phyloP scores from a whole-genome alignment of 2,329 filamentous ascomycete species.

The Colletotrichum sp. region DNA sequence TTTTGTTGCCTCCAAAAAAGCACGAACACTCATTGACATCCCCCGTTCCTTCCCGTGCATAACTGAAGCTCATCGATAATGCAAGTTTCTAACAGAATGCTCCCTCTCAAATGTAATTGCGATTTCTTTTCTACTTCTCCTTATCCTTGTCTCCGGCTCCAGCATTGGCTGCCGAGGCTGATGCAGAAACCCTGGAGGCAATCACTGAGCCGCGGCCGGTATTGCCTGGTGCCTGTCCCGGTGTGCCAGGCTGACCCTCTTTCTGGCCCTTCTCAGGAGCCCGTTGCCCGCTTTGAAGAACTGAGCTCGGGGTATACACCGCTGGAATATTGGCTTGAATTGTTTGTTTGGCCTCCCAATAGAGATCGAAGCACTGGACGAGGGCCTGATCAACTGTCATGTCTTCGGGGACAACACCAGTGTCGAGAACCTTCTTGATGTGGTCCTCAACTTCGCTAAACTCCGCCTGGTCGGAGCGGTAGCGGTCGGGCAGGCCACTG shows the following conservation, averaged over 20 bases:
- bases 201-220: conserved; percentile 4
- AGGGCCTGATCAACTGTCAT: conserved; percentile 51
- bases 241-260: background rate
- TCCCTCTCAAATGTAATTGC: background rate
- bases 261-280: background rate
- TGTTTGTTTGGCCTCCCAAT: conserved; percentile 49
- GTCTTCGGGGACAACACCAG: conserved; percentile 46
- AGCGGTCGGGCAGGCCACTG: conserved; percentile 57
- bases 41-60: background rate
- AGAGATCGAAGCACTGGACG: conserved; percentile 51
- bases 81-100: background rate
- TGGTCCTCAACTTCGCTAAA: conserved; percentile 55
- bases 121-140: background rate
- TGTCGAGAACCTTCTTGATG: conserved; percentile 55
- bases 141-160: background rate
- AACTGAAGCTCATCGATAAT: background rate
- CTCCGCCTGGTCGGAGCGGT: conserved; percentile 53
- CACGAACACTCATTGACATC: background rate
- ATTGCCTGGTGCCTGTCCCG: background rate
- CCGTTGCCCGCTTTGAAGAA: background rate
- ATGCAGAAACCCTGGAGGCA: background rate
- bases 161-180: background rate
- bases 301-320: conserved; percentile 35
- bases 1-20: background rate
- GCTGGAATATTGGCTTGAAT: conserved; percentile 53